Conservation (phyloP, 345 rosid genomes). For the Rhodamnia rubescens region DNA sequence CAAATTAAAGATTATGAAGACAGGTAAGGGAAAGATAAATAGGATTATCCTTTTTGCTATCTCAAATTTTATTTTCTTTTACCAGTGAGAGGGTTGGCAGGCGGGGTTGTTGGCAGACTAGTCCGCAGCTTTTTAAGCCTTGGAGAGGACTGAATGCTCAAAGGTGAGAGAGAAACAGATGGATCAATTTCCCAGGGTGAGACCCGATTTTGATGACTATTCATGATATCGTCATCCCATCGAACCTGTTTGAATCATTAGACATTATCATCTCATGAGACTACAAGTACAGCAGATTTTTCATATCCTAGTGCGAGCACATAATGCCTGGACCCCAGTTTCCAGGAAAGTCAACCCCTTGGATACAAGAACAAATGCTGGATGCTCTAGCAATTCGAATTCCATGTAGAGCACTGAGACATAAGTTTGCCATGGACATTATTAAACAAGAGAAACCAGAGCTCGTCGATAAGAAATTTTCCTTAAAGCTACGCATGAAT, state of each 20-base stretch:
- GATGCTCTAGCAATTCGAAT: not conserved
- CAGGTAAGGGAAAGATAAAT: not conserved
- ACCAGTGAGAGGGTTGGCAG: slow-evolving; percentile 46
- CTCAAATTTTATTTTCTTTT: not conserved
- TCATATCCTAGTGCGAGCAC: not conserved
- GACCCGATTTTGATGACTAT: slow-evolving; percentile 55
- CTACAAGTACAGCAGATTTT: not conserved
- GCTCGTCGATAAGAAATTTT: not conserved
- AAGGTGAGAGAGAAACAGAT: slow-evolving; percentile 57
- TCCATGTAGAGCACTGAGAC: not conserved
- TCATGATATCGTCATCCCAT: slow-evolving; percentile 66
- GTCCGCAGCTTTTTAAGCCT: slow-evolving; percentile 70
- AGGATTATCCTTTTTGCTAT: not conserved
- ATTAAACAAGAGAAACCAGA: not conserved
- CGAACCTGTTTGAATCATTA: slow-evolving; percentile 40
- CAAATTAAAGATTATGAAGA: not conserved
- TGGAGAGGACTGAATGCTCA: slow-evolving; percentile 68
- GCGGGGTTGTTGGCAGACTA: slow-evolving; percentile 41
- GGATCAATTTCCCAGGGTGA: slow-evolving; percentile 94
- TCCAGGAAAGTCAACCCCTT: not conserved
- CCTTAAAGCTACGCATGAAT: not conserved
- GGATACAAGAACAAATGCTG: not conserved
- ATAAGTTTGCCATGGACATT: not conserved
- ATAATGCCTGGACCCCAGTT: not conserved
- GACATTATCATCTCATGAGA: not conserved